Percentiles rank a stretch among this genome's conserved stretches.
Conservation (phyloP, 768 basidiomycete species). For the Collybia nuda region DNA sequence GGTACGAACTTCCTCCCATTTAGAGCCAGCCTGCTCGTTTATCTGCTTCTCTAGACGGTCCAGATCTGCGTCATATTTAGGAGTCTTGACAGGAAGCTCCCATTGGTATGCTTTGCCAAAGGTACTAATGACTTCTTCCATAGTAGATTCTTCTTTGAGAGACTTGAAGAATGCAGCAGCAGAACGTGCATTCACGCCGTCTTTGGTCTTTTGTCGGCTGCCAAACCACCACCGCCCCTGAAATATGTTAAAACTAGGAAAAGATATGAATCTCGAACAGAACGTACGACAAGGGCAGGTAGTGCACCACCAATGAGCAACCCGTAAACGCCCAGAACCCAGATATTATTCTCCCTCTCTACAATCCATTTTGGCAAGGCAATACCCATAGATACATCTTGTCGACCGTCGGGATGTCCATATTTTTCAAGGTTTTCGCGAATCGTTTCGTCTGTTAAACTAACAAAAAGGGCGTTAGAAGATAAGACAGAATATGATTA, state of each 20-base stretch:
- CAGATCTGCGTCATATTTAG: slow-evolving; percentile 35
- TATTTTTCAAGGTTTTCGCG: slow-evolving; percentile 88
- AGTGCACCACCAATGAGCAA: slow-evolving; percentile 84
- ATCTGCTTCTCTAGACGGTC: slow-evolving; percentile 53
- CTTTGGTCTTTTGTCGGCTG: slow-evolving; percentile 85
- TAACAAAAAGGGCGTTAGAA: slow-evolving; percentile 21
- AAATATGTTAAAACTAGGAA: not conserved
- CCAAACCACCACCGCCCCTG: slow-evolving; percentile 98
- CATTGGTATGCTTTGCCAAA: slow-evolving; percentile 66
- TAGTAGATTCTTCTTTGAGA: slow-evolving; percentile 75
- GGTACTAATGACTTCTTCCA: slow-evolving; percentile 70
- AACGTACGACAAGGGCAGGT: slow-evolving; percentile 76
- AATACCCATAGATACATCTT: slow-evolving; percentile 91
- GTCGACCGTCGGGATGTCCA: slow-evolving; percentile 96
- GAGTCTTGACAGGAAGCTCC: slow-evolving; percentile 41
- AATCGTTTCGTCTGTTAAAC: slow-evolving; percentile 89
- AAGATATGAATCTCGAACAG: not conserved
- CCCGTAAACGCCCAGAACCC: slow-evolving; percentile 88
- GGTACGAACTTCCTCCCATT: slow-evolving; percentile 53
- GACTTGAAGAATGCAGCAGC: slow-evolving; percentile 88
- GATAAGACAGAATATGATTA: not conserved
- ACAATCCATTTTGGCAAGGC: slow-evolving; percentile 94
- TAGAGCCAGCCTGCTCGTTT: slow-evolving; percentile 42
- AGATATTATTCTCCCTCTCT: slow-evolving; percentile 86
- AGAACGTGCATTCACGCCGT: slow-evolving; percentile 78